Evolutionary conservation across 345 rosid species (phyloP), one percentile per base, ranked within the genome.

Genomic region (Acer negundo): DNA sequence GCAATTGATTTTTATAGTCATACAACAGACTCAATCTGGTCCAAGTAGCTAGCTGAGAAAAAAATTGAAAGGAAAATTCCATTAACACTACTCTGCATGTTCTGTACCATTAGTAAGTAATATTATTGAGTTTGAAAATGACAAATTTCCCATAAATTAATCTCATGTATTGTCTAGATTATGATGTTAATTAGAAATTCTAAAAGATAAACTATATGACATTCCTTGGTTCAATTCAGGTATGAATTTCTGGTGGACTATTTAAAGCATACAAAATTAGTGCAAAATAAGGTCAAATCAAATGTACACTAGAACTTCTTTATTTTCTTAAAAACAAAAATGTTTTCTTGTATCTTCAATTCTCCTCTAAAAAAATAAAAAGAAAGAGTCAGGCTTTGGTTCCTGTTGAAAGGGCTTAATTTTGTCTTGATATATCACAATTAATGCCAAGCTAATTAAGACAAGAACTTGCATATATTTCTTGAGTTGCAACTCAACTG

Each of bases 381-480:
- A 3, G 35, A 35, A 35, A 35, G 1, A 1, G 16, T 47, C 4
- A 7, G 20, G 2, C 35, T 49, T n/a, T 71, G 22, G 4, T 72
- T 56, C 51, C n/a, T 62, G 65, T 73, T 47, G 81, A 67, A 73
- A 62, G 66, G 28, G 10, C 59, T 58, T 49, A 11, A 49, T 49
- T 49, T 49, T 13, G 55, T 49, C 55, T 49, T 11, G 17, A 11
- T 49, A 74, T 74, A 62, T 59, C 22, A 2, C 7, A 16, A 35
- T 35, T 35, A 28, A 28, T 28, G 13, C 53, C 22, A 44, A 35
- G 51, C 40, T 42, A 10, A 58, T 22, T 10, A 49, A 26, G 75
- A 68, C 65, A 70, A 63, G 71, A 16, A 53, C 23, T 69, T 63
- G 82, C 40, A 80, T 68, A 55, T 26, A 53, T n/a, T 69, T 65